A percentile compares a stretch with the other conserved stretches of the same genome.
Conservation (phyloP, 495 filamentous ascomycete genomes). For the Mytilinidion resinicola region DNA sequence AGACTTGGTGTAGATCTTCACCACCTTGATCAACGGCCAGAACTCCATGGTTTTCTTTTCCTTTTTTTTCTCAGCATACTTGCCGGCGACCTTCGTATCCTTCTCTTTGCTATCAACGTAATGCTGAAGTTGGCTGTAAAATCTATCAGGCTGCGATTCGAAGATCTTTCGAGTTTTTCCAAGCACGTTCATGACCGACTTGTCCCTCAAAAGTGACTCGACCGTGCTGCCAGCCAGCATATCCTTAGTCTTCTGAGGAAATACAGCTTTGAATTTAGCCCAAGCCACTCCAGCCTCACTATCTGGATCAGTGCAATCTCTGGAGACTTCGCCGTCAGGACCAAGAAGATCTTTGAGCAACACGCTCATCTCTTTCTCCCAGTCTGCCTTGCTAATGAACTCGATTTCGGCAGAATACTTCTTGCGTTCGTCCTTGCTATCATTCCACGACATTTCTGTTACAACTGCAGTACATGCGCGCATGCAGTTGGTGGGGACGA, state of each 20-base stretch:
- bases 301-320: slow-evolving; percentile 42
- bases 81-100: slow-evolving; percentile 34
- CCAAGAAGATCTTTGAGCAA: slow-evolving; percentile 53
- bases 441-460: slow-evolving; percentile 54
- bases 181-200: slow-evolving; percentile 42
- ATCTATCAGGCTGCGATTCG: slow-evolving; percentile 33
- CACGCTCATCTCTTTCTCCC: slow-evolving; percentile 48
- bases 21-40: slow-evolving; percentile 64
- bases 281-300: slow-evolving; percentile 54
- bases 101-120: slow-evolving; percentile 53
- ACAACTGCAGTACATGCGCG: slow-evolving; percentile 61
- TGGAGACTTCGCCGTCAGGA: slow-evolving; percentile 37
- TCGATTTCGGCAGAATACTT: slow-evolving; percentile 59
- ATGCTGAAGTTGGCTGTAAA: slow-evolving; percentile 43
- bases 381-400: slow-evolving; percentile 53
- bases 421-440: slow-evolving; percentile 45
- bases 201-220: slow-evolving; percentile 38
- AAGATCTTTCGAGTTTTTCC: slow-evolving; percentile 43
- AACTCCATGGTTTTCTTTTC: slow-evolving; percentile 43
- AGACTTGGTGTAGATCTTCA: slow-evolving; percentile 54
- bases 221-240: slow-evolving; percentile 38
- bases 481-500: slow-evolving; percentile 53
- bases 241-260: slow-evolving; percentile 50
- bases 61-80: slow-evolving; percentile 26
- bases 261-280: slow-evolving; percentile 60